These are phyloP conservation scores for Trichophyton equinum DNA, from an alignment of 2,329 filamentous ascomycete genomes.

Conservation along the genomic window DNA sequence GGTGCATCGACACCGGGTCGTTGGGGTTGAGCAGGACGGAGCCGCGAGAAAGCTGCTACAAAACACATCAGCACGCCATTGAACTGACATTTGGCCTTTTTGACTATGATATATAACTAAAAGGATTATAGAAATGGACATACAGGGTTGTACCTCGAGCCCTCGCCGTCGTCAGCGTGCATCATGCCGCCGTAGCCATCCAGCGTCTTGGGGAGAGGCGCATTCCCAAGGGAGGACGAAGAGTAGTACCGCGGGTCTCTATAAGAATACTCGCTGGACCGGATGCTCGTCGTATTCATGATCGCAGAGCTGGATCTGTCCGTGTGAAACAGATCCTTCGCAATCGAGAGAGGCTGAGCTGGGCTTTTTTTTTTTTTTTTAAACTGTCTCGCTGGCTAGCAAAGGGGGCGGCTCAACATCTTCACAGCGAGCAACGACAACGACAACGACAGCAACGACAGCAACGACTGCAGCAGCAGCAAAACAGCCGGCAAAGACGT, in stretches of 20 bases:
- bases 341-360: neutral
- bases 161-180: constrained; percentile 43
- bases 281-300: constrained; percentile 23
- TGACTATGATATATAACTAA: neutral
- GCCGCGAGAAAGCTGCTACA: constrained; percentile 38
- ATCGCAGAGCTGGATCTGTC: constrained; percentile 4
- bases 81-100: neutral
- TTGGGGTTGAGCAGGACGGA: constrained; percentile 32
- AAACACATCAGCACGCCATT: neutral
- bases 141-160: constrained; percentile 47
- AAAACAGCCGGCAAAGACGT: neutral
- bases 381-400: too few species aligned
- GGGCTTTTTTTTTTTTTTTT: too few species aligned
- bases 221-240: constrained; percentile 23
- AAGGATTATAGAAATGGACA: constrained; percentile 15
- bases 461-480: neutral
- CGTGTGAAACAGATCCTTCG: neutral
- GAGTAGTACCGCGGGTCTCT: constrained; percentile 30
- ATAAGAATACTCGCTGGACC: constrained; percentile 31
- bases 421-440: neutral
- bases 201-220: constrained; percentile 33
- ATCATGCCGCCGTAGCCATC: constrained; percentile 49
- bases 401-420: neutral
- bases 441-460: neutral
- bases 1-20: constrained; percentile 66